phyloP scores from a whole-genome alignment of 495 filamentous ascomycete genomes.

The Aspergillus conjunctus region DNA sequence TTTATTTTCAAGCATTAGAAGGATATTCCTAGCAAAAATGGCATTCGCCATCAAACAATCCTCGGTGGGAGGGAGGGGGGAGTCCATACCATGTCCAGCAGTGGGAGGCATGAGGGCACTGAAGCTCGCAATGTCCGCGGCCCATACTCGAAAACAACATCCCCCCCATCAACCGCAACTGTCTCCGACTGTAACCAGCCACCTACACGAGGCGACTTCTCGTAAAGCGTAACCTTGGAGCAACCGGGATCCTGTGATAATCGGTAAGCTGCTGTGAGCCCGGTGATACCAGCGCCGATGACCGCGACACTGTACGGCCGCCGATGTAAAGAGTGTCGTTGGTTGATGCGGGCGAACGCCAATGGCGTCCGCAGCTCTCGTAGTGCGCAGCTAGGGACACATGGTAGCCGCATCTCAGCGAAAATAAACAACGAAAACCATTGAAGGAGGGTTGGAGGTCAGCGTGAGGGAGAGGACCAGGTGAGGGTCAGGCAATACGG shows the following conservation, averaged over 20 bases:
- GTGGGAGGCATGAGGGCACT: constrained; percentile 46
- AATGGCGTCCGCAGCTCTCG: constrained; percentile 24
- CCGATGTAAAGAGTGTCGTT: constrained; percentile 24
- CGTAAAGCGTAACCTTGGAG: constrained; percentile 74
- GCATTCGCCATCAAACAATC: not conserved
- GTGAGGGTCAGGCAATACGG: not conserved
- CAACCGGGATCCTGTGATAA: constrained; percentile 61
- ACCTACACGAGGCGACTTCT: constrained; percentile 66
- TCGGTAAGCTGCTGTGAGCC: constrained; percentile 78
- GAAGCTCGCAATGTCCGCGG: constrained; percentile 74
- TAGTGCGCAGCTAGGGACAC: constrained; percentile 27
- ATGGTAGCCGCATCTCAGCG: constrained; percentile 37
- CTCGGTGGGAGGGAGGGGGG: not conserved
- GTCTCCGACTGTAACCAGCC: constrained; percentile 80
- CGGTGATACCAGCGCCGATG: constrained; percentile 88
- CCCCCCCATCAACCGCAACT: constrained; percentile 58
- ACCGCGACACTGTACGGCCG: constrained; percentile 62
- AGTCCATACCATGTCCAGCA: constrained; percentile 58
- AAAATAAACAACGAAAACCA: constrained; percentile 12
- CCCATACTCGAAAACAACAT: constrained; percentile 80
- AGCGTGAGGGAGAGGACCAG: not conserved
- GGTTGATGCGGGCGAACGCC: constrained; percentile 21
- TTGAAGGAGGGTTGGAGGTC: constrained; percentile 8
- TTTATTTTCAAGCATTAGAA: not conserved
- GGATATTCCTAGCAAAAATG: not conserved